Conservation (phyloP, 768 basidiomycete species). For the Auricularia auricula-judae region DNA sequence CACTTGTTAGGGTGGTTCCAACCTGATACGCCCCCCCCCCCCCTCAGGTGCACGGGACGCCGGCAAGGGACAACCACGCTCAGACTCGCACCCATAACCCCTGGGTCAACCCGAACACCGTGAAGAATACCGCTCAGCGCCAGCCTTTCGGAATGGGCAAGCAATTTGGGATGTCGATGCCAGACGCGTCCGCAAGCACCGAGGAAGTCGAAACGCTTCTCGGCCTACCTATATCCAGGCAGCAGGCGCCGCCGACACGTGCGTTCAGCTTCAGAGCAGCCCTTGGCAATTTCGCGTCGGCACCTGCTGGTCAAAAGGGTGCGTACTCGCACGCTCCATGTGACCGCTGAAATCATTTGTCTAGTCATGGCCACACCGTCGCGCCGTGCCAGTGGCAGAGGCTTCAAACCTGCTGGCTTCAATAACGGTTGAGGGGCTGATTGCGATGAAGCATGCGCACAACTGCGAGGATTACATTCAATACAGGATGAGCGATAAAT, state of each 20-base stretch:
- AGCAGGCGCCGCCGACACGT: neutral
- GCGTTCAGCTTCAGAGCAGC: neutral
- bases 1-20: neutral
- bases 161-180: conserved; percentile 24
- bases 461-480: too few relatives aligned
- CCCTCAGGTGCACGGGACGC: conserved; percentile 59
- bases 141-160: conserved; percentile 27
- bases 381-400: conserved; percentile 20
- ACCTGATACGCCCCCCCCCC: neutral
- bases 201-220: conserved; percentile 66
- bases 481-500: too few relatives aligned
- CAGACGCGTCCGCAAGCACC: conserved; percentile 54
- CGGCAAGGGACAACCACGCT: conserved; percentile 37
- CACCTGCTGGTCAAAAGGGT: conserved; percentile 5
- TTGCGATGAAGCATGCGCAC: too few relatives aligned
- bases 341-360: neutral
- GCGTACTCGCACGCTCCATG: conserved; percentile 3
- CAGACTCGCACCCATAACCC: conserved; percentile 19
- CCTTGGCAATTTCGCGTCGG: neutral
- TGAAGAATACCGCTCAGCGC: conserved; percentile 28
- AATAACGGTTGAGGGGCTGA: conserved; percentile 9
- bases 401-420: conserved; percentile 33
- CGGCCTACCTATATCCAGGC: neutral
- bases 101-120: conserved; percentile 18
- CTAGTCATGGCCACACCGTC: conserved; percentile 26